Percentiles rank a stretch among this genome's conserved stretches.
phyloP scores from a whole-genome alignment of 495 filamentous ascomycete genomes.

The Tuber magnatum region DNA sequence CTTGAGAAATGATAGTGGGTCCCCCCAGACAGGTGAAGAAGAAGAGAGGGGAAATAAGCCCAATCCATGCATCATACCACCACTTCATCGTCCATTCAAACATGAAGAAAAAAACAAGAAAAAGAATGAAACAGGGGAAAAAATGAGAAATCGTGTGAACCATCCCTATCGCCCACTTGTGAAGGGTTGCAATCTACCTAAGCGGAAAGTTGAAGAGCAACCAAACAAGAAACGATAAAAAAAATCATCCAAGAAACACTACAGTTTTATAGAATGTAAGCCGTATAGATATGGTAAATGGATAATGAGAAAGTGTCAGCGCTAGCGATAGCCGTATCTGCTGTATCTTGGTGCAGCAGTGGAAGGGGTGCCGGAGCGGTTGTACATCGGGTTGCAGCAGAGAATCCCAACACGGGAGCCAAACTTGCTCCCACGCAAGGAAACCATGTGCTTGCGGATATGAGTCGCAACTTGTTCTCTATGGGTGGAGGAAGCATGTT shows the following conservation, averaged over 20 bases:
- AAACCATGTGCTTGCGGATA: conserved; percentile 99
- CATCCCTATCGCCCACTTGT: conserved; percentile 10
- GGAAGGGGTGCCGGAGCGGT: conserved; percentile 37
- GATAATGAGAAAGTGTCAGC: neutral
- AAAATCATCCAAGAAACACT: conserved; percentile 21
- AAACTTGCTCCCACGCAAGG: conserved; percentile 94
- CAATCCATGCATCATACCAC: conserved; percentile 20
- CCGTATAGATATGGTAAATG: conserved; percentile 6
- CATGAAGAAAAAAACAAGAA: conserved; percentile 26
- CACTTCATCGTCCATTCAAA: conserved; percentile 9
- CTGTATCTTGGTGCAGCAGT: conserved; percentile 34
- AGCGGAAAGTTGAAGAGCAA: conserved; percentile 35
- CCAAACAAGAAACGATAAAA: conserved; percentile 37
- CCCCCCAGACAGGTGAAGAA: conserved; percentile 24
- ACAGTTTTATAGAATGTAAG: conserved; percentile 5
- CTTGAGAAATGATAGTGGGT: conserved; percentile 37
- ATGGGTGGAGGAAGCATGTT: conserved; percentile 74
- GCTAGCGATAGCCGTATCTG: conserved; percentile 39
- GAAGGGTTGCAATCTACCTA: conserved; percentile 25
- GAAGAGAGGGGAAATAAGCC: conserved; percentile 20
- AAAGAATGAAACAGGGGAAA: conserved; percentile 21
- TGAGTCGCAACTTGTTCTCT: conserved; percentile 88
- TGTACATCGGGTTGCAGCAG: conserved; percentile 72
- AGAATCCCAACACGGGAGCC: conserved; percentile 97
- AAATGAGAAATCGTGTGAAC: conserved; percentile 14